These are phyloP conservation scores for Hypomyces perniciosus DNA, from an alignment of 2,329 filamentous ascomycete genomes.

Conservation along the genomic window DNA sequence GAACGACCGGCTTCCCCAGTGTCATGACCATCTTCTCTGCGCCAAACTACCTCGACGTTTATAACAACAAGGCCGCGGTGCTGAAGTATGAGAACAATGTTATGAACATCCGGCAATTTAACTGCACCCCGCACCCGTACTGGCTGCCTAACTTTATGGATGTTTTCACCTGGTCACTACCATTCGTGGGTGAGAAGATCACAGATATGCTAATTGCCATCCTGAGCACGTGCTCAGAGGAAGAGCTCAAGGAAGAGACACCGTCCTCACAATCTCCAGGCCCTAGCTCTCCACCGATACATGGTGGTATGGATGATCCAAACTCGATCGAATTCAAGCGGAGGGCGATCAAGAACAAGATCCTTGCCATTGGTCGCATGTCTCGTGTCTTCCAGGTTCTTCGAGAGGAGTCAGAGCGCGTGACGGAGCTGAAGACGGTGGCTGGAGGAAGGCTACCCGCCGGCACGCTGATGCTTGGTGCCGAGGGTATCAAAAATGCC, in stretches of 20 bases:
- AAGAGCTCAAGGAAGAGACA: slow-evolving; percentile 86
- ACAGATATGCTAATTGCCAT: slow-evolving; percentile 99
- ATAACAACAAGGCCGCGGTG: slow-evolving; percentile 99
- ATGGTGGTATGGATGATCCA: slow-evolving; percentile 53
- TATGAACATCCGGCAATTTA: slow-evolving; percentile 99
- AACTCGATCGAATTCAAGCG: slow-evolving; percentile 92
- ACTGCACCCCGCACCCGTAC: slow-evolving; percentile 98
- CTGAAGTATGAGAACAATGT: slow-evolving; percentile 99
- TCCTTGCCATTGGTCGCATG: slow-evolving; percentile 90
- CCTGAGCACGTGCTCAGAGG: slow-evolving; percentile 97
- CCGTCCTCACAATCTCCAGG: slow-evolving; percentile 63
- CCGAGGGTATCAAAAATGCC: slow-evolving; percentile 97
- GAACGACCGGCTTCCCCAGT: slow-evolving; percentile 95
- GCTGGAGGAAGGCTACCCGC: slow-evolving; percentile 87
- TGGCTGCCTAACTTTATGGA: slow-evolving; percentile 99
- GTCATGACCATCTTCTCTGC: slow-evolving; percentile 99
- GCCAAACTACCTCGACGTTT: slow-evolving; percentile 97
- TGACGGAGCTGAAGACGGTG: slow-evolving; percentile 96
- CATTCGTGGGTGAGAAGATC: slow-evolving; percentile 98
- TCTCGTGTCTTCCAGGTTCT: slow-evolving; percentile 98
- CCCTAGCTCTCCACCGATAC: slow-evolving; percentile 64
- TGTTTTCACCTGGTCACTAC: slow-evolving; percentile 99
- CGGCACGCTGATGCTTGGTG: slow-evolving; percentile 94
- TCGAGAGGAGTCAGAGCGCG: slow-evolving; percentile 92
- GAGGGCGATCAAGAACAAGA: slow-evolving; percentile 99